A percentile compares a stretch with the other conserved stretches of the same genome.
These are phyloP conservation scores for Coniochaeta sp. DNA, from an alignment of 2,329 filamentous ascomycete species.

Conservation along the genomic window DNA sequence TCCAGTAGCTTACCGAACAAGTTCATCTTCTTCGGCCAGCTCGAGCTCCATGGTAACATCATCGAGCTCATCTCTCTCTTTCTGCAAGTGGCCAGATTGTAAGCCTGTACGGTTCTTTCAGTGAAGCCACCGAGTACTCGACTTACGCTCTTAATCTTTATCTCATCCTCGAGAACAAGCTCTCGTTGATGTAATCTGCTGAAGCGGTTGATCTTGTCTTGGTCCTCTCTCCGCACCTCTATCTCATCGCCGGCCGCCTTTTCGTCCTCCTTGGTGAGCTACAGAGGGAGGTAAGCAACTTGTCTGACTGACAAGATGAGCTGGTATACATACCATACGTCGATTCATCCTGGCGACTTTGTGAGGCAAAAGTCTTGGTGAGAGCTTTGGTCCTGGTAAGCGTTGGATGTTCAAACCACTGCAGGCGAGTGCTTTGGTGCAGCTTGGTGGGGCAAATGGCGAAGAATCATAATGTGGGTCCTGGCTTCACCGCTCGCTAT, in stretches of 20 bases:
- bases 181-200: conserved; percentile 89
- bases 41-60: conserved; percentile 88
- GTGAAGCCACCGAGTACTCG: not conserved
- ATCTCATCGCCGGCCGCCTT: conserved; percentile 71
- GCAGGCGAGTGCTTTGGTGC: not conserved
- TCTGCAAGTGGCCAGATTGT: conserved; percentile 45
- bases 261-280: conserved; percentile 95
- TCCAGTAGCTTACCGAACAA: conserved; percentile 63
- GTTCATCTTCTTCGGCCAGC: conserved; percentile 89
- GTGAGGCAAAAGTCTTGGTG: not conserved
- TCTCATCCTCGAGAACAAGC: conserved; percentile 67
- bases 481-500: conserved; percentile 36
- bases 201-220: conserved; percentile 98
- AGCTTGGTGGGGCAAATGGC: not conserved
- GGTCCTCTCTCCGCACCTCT: conserved; percentile 91
- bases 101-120: conserved; percentile 9
- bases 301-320: not conserved
- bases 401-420: not conserved
- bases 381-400: not conserved
- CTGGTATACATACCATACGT: conserved; percentile 45
- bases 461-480: not conserved
- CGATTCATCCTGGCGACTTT: conserved; percentile 35
- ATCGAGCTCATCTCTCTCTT: conserved; percentile 97
- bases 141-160: conserved; percentile 67
- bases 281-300: conserved; percentile 3